Base-by-base conservation (phyloP, 1,284 basidiomycete genomes). In the Sphagnurus paluster region DNA sequence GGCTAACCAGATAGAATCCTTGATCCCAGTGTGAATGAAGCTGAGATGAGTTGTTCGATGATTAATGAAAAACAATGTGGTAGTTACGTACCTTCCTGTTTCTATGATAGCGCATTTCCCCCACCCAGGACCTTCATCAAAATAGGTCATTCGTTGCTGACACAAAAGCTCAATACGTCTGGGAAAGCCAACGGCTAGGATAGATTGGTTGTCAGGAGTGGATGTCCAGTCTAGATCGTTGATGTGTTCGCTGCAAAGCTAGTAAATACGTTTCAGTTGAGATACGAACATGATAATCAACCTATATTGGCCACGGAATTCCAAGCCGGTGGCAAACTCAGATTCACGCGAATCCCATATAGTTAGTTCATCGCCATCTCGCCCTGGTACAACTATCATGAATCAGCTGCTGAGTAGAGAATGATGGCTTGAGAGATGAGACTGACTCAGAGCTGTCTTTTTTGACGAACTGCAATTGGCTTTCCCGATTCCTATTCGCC, bases 261-360 rank as follows among this genome's bases (percentile, higher is more conserved):
- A 9, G 46, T 37, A 28, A 50, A 58, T 54, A 57, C 38, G 17
- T 6, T 32, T 14, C 9, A 14, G 11, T 7, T 53, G 46, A 55
- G 55, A 46, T 21, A 32, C 30, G 28, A 5, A 19, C 10, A 48
- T 16, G 30, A n/a, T 42, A n/a, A 59, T 69, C 44, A 56, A 90
- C 89, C 72, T 75, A 49, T 82, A 84, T 10, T 77, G 64, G 25
- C 75, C 71, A 24, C 74, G 72, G 58, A 84, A 87, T 65, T 96
- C 93, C 39, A 93, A 69, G 1, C 94, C 94, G 1, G 90, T 90
- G 4, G 90, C 84, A 64, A 97, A 98, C 63, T 95, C 90, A n/a
- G 89, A 93, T 62, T 90, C 89, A 49, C 87, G 88, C 0, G 92
- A 95, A 64, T 97, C 92, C 93, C 93, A 97, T 16, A 98, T 91